Conservation (phyloP, 1,284 basidiomycete species). For the Austroboletus novae-zelandiae region DNA sequence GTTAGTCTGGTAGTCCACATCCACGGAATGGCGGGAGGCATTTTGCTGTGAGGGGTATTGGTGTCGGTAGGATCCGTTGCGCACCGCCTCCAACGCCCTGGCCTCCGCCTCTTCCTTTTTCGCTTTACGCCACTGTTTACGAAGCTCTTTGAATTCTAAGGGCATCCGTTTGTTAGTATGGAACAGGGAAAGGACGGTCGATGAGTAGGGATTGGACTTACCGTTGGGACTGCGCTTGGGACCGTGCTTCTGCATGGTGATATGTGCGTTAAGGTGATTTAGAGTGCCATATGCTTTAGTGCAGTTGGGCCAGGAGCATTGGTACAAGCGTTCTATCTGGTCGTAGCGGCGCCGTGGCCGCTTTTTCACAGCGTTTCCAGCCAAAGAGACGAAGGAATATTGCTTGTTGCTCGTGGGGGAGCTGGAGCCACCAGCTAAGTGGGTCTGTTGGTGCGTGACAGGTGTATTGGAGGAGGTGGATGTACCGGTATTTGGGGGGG, state of each 20-base stretch:
- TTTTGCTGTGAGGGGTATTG: constrained; percentile 19
- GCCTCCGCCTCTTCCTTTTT: constrained; percentile 72
- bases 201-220: constrained; percentile 37
- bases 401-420: constrained; percentile 53
- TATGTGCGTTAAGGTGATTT: constrained; percentile 91
- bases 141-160: constrained; percentile 95
- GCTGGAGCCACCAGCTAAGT: constrained; percentile 13
- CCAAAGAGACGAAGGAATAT: constrained; percentile 77
- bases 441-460: constrained; percentile 21
- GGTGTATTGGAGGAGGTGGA: constrained; percentile 46
- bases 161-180: constrained; percentile 12
- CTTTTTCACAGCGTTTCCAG: constrained; percentile 78
- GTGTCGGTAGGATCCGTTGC: constrained; percentile 17
- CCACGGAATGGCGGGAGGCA: constrained; percentile 20
- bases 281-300: constrained; percentile 85
- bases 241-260: constrained; percentile 91
- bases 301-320: constrained; percentile 81
- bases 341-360: constrained; percentile 82
- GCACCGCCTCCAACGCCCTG: constrained; percentile 16
- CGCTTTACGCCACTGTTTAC: constrained; percentile 92
- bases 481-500: constrained; percentile 55
- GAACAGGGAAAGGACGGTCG: neutral
- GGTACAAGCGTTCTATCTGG: constrained; percentile 90
- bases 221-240: constrained; percentile 79
- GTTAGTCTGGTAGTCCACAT: constrained; percentile 18